Evolutionary conservation across 2,329 filamentous ascomycete genomes (phyloP).

Genomic region (Capronia epimyces): DNA sequence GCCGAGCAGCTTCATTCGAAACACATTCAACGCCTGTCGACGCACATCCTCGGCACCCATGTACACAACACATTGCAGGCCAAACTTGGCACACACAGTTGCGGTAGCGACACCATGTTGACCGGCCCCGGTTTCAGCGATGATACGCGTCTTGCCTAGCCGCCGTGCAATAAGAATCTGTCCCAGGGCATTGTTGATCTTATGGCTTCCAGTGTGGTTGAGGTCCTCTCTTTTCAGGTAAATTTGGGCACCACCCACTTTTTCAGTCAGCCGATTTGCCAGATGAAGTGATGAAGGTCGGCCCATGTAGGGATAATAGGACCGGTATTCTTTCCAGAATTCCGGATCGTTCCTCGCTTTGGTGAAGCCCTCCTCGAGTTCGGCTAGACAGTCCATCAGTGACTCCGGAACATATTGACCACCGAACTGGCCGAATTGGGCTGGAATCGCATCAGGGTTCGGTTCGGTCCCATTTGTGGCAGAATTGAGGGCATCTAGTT

Average conservation of each 20-base stretch:
- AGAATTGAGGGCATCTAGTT: conserved; percentile 71
- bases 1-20: conserved; percentile 94
- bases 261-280: conserved; percentile 78
- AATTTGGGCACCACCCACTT: conserved; percentile 89
- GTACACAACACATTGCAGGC: conserved; percentile 95
- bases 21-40: conserved; percentile 93
- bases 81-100: conserved; percentile 95
- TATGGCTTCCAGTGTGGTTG: conserved; percentile 96
- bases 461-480: conserved; percentile 42
- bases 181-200: conserved; percentile 97
- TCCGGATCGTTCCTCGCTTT: conserved; percentile 76
- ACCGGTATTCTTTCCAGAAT: conserved; percentile 96
- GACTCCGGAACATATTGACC: conserved; percentile 97
- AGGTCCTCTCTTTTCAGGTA: conserved; percentile 97
- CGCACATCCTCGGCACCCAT: conserved; percentile 98
- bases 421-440: conserved; percentile 90
- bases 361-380: conserved; percentile 89
- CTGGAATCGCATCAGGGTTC: conserved; percentile 58
- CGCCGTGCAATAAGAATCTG: conserved; percentile 81
- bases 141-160: conserved; percentile 92
- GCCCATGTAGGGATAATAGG: conserved; percentile 96
- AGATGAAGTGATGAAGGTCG: conserved; percentile 86
- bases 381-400: conserved; percentile 89
- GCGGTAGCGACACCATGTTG: conserved; percentile 98
- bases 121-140: conserved; percentile 93